Evolutionary conservation across 2,329 filamentous ascomycete species (phyloP), one percentile per base, ranked within the genome.

Genomic region (Diaporthe citri): DNA sequence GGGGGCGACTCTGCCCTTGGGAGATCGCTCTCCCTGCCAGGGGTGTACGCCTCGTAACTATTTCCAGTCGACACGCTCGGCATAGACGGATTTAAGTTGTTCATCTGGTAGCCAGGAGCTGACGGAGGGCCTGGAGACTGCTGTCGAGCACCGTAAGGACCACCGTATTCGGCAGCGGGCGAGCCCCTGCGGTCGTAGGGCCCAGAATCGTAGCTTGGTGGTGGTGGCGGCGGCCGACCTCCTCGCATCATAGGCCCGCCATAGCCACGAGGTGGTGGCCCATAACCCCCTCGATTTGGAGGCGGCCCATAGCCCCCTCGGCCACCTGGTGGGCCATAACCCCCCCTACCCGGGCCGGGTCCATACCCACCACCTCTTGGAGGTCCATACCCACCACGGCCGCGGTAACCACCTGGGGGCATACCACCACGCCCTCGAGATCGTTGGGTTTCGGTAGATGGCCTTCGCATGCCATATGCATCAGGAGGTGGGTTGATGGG

Each of bases 1-100:
- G 92, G 91, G 12, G 91, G 91, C 2, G 91, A 92, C 78, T 92
- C 91, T 13, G 90, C 92, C 77, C 91, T 87, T 2, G 91, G 89
- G 31, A 92, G 82, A 66, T 86, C 85, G 48, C 84, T 82, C 15
- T 76, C 81, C 25, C 82, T 81, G n/a, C 86, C 83, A 2, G 85
- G 82, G 72, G 84, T 84, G 77, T 89, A 89, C 5, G 86, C 80
- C 51, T 85, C 83, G 72, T 87, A 89, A 31, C 78, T 79, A 20
- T 69, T 69, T 34, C 80, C 82, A 25, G 82, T 82, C 9, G 84
- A 79, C 56, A 84, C 78, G 74, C 79, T 86, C 20, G 83, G 81
- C 74, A 83, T 80, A 10, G 85, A 82, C 5, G 82, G 80, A 75
- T 85, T 86, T 66, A 79, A 75, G 48, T 81, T 82, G 76, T 85